Evolutionary conservation across 805 yeast species (phyloP).

Genomic region (Wickerhamiella australiensis): DNA sequence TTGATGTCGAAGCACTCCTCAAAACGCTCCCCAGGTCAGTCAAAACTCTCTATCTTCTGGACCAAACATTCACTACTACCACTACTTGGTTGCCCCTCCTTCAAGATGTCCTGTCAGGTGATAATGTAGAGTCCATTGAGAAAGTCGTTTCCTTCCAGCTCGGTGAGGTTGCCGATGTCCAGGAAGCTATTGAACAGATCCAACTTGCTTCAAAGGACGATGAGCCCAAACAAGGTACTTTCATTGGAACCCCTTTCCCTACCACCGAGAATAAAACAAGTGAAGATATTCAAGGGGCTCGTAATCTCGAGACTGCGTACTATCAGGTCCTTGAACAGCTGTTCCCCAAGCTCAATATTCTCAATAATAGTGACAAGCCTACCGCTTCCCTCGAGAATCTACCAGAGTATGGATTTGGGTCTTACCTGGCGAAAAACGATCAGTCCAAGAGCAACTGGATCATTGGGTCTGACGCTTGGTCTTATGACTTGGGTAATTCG

Average conservation of each 20-base stretch:
- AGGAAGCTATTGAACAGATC: conserved; percentile 36
- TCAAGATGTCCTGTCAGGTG: conserved; percentile 59
- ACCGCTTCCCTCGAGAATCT: conserved; percentile 36
- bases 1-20: conserved; percentile 42
- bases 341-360: conserved; percentile 43
- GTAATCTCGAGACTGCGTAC: conserved; percentile 60
- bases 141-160: conserved; percentile 47
- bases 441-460: conserved; percentile 46
- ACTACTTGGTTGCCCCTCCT: conserved; percentile 55
- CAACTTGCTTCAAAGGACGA: conserved; percentile 40
- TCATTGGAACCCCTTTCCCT: conserved; percentile 34
- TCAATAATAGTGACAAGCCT: conserved; percentile 43
- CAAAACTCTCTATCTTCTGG: conserved; percentile 47
- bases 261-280: conserved; percentile 28
- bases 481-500: conserved; percentile 81
- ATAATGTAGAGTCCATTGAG: conserved; percentile 22
- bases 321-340: conserved; percentile 61
- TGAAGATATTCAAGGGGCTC: conserved; percentile 30
- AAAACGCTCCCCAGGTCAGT: conserved; percentile 42
- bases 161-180: conserved; percentile 35
- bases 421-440: conserved; percentile 47
- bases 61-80: conserved; percentile 42
- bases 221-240: conserved; percentile 50
- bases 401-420: conserved; percentile 86
- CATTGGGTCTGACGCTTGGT: conserved; percentile 90